These are phyloP conservation scores for Botryobasidium botryosum DNA, from an alignment of 768 basidiomycete genomes.

Conservation along the genomic window DNA sequence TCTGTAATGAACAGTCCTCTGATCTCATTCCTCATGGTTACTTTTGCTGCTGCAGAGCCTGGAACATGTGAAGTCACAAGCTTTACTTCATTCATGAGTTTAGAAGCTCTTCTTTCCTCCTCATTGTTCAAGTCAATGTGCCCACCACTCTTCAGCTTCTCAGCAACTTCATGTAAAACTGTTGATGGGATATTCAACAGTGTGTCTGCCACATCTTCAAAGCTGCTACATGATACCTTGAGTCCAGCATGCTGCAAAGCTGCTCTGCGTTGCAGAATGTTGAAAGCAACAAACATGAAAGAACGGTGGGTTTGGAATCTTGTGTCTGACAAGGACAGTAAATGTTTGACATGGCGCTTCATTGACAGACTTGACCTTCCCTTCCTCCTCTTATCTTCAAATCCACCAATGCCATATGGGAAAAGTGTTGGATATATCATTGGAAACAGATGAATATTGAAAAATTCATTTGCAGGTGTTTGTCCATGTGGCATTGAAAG, in stretches of 20 bases:
- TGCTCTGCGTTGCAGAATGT: slow-evolving; percentile 12
- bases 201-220: slow-evolving; percentile 1
- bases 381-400: too few relatives aligned
- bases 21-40: slow-evolving; percentile 11
- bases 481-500: slow-evolving; percentile 8
- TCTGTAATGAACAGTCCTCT: slow-evolving; percentile 6
- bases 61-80: slow-evolving; percentile 10
- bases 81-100: slow-evolving; percentile 11
- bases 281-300: slow-evolving; percentile 13
- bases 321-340: slow-evolving; percentile 6
- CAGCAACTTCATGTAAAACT: slow-evolving; percentile 7
- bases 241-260: slow-evolving; percentile 6
- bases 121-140: not conserved
- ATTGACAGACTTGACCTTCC: not conserved
- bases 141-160: slow-evolving; percentile 6
- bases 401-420: slow-evolving; percentile 13
- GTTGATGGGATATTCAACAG: slow-evolving; percentile 7
- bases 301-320: slow-evolving; percentile 14
- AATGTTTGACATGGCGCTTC: slow-evolving; percentile 7
- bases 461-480: slow-evolving; percentile 9
- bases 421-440: slow-evolving; percentile 14
- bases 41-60: slow-evolving; percentile 8
- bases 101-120: slow-evolving; percentile 8
- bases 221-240: slow-evolving; percentile 2
- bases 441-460: slow-evolving; percentile 10